Base-by-base conservation (phyloP, 305 asterid genomes). In the Fraxinus sp. region DNA sequence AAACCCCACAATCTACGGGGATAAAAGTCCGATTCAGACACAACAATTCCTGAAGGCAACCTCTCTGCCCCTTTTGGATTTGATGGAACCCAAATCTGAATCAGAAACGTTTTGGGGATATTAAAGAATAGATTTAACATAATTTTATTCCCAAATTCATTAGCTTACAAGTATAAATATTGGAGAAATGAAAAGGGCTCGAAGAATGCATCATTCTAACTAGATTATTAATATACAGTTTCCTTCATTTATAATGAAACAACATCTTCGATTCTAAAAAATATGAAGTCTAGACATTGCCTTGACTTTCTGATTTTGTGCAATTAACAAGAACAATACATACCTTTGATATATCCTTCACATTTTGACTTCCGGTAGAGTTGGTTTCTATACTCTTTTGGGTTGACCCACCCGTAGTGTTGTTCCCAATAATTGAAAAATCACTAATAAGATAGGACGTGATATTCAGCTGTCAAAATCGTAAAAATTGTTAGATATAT, bases 21-120 rank as follows among this genome's bases (percentile, higher is more conserved):
- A 83, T 86, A 89, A 26, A 88, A 87, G 79, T 95, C 97, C 9
- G 98, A 92, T 78, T 92, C 92, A 36, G 93, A 85, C 72, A 77
- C 94, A 85, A 94, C 86, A 14, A 96, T 91, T 28, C 77, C 88
- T 1, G 97, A 94, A 41, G 98, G 95, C 88, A 95, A 88, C 83
- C 87, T 87, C 86, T 96, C 98, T 32, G 98, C 97, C 18, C 98
- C 97, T 90, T 81, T 90, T 1, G 97, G 98, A 82, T 96, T 94
- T 79, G 95, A 89, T 59, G 93, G 91, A 28, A 86, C 93, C 98
- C 98, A 96, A 39, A 94, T 93, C 99, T 94, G 87, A 79, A 81
- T 74, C 79, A 87, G 28, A 59, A 83, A 55, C n/a, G 84, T 55
- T 78, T 26, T 18, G 37, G 64, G 11, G 3, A 52, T 9, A 74